Evolutionary conservation across 129 eudicot genomes (phyloP).

Genomic region (Flaveria robusta): DNA sequence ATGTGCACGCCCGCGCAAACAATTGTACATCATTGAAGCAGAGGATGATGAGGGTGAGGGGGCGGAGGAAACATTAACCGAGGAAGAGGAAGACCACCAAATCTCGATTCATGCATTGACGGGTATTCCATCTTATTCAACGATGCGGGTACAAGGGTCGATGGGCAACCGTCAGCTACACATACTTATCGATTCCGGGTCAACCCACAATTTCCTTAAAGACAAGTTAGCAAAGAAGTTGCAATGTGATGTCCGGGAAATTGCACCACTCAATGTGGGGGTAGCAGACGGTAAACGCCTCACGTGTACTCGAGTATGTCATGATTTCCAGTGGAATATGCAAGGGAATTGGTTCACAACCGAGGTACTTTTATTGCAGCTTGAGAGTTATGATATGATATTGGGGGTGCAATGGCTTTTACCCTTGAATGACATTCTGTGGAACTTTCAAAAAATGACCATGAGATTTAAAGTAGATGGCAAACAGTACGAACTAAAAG

Average conservation of each 20-base stretch:
- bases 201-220: not conserved
- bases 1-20: not conserved
- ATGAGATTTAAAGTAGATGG: no score
- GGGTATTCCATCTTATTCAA: not conserved
- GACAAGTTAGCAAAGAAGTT: not conserved
- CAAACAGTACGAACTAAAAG: not conserved
- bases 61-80: not conserved
- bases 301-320: not conserved
- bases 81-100: not conserved
- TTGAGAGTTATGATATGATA: no score
- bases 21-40: not conserved
- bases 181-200: constrained; percentile 9
- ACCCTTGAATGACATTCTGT: no score
- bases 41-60: constrained; percentile 7
- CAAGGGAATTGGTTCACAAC: no score
- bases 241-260: no score
- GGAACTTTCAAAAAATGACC: no score
- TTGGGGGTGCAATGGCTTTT: no score
- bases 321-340: no score
- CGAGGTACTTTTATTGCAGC: no score
- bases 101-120: constrained; percentile 19
- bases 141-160: constrained; percentile 4
- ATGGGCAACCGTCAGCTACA: not conserved
- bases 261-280: not conserved
- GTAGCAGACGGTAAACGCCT: constrained; percentile 19